Percentiles rank a stretch among this genome's conserved stretches.
Conservation (phyloP, 1,284 basidiomycete species). For the Cutaneotrichosporon sp. region DNA sequence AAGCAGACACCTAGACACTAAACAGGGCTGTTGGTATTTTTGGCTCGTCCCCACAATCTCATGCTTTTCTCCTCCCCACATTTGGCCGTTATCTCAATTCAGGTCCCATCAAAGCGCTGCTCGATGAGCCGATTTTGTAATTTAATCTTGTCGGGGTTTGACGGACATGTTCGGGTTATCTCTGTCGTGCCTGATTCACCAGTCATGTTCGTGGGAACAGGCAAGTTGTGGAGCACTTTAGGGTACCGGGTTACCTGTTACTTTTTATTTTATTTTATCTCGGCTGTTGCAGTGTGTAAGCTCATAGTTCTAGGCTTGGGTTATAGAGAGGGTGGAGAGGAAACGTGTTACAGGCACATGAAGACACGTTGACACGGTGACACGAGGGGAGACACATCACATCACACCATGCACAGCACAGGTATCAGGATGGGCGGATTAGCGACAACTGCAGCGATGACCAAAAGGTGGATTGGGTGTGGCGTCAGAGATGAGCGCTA, state of each 20-base stretch:
- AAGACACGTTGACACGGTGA: neutral
- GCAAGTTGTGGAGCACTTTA: neutral
- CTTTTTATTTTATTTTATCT: no score
- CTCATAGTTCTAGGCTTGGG: no score
- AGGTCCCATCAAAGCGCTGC: neutral
- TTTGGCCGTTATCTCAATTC: neutral
- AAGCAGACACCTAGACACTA: no score
- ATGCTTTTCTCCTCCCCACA: neutral
- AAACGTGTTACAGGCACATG: neutral
- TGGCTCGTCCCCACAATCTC: neutral
- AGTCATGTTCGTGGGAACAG: neutral
- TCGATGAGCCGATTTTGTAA: neutral
- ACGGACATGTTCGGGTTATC: conserved; percentile 5
- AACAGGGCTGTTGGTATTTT: neutral
- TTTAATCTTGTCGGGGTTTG: conserved; percentile 2
- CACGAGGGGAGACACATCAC: neutral
- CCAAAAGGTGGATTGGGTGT: neutral
- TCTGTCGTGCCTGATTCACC: neutral
- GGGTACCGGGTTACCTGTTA: neutral
- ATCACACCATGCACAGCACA: neutral
- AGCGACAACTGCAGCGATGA: neutral
- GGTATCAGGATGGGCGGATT: neutral
- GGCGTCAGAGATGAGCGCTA: neutral
- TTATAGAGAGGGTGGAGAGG: neutral
- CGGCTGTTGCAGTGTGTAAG: no score